These are phyloP conservation scores for Plasmodium adleri DNA, from an alignment of 169 alveolate genomes.

Conservation along the genomic window DNA sequence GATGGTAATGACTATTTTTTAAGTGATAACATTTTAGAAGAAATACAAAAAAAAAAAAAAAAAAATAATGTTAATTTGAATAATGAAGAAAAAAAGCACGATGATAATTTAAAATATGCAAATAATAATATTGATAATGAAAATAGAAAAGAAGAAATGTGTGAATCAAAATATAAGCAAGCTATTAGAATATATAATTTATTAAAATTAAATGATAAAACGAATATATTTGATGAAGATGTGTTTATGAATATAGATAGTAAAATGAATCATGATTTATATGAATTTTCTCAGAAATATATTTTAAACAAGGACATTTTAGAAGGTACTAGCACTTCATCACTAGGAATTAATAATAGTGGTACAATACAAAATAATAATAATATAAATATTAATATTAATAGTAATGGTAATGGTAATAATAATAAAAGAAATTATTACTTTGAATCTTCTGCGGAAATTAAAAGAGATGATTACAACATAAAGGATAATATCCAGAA, in stretches of 20 bases:
- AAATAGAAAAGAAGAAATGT: conserved; percentile 46
- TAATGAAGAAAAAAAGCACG: neutral
- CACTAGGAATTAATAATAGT: no score
- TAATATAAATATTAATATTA: neutral
- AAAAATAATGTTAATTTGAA: neutral
- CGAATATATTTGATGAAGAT: conserved; percentile 66
- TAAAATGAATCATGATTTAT: conserved; percentile 70
- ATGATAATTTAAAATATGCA: neutral
- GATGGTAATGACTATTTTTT: conserved; percentile 59
- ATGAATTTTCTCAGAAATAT: conserved; percentile 50
- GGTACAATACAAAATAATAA: no score
- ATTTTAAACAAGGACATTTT: conserved; percentile 6
- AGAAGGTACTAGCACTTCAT: no score
- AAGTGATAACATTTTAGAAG: conserved; percentile 56
- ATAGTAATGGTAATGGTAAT: neutral
- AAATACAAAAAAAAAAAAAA: conserved; percentile 39
- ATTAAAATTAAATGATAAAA: conserved; percentile 52
- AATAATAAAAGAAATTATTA: neutral
- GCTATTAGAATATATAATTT: conserved; percentile 70
- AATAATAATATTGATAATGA: neutral
- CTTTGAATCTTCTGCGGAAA: neutral
- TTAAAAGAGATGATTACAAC: neutral
- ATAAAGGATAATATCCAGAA: neutral
- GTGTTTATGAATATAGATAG: conserved; percentile 75
- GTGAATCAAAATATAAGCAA: conserved; percentile 69